Evolutionary conservation across 441 rosid genomes (phyloP).

Genomic region (Croton laevigatus): DNA sequence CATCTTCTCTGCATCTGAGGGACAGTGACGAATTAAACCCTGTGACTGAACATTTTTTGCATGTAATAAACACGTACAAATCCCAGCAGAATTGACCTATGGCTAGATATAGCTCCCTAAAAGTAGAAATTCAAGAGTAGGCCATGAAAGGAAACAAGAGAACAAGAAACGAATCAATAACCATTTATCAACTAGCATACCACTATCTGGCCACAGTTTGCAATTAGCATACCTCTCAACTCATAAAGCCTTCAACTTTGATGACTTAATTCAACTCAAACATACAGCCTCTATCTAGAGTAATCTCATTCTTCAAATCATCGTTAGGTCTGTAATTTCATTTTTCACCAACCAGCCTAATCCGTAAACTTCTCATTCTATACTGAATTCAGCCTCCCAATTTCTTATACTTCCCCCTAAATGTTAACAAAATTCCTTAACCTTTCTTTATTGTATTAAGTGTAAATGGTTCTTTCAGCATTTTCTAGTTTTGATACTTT

Average conservation of each 20-base stretch:
- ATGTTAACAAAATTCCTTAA: not conserved
- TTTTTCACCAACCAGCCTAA: not conserved
- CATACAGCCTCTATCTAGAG: not conserved
- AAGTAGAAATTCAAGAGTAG: not conserved
- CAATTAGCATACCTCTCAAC: not conserved
- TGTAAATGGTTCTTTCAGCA: not conserved
- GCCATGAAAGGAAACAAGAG: not conserved
- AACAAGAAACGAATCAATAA: not conserved
- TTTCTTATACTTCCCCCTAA: not conserved
- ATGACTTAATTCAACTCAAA: not conserved
- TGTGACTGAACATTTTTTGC: not conserved
- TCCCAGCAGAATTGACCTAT: not conserved
- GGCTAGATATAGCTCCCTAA: not conserved
- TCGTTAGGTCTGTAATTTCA: not conserved
- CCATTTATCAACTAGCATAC: not conserved
- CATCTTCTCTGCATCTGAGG: constrained; percentile 50
- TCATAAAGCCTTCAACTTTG: not conserved
- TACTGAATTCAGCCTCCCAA: not conserved
- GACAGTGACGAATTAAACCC: constrained; percentile 14
- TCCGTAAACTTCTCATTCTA: not conserved
- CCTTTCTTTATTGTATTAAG: not conserved
- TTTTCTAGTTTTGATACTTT: not conserved
- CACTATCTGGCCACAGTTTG: too few relatives aligned
- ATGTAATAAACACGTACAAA: not conserved
- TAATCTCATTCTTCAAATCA: not conserved